These are phyloP conservation scores for Mycena belliarum DNA, from an alignment of 768 basidiomycete genomes.

Conservation along the genomic window DNA sequence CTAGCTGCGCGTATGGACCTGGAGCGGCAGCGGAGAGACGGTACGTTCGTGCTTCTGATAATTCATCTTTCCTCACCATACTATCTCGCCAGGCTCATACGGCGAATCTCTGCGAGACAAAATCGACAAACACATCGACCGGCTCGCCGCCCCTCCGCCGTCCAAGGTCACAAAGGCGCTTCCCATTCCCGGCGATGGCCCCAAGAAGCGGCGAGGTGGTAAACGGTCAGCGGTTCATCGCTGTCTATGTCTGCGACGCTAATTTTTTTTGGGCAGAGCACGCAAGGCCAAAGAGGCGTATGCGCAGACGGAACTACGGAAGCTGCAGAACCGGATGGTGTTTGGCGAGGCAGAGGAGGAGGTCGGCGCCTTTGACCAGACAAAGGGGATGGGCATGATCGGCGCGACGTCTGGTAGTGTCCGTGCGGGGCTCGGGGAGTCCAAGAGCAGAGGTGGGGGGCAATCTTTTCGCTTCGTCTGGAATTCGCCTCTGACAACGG, in stretches of 20 bases:
- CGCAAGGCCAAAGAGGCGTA: conserved; percentile 99
- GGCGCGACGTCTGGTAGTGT: conserved; percentile 86
- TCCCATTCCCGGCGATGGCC: conserved; percentile 92
- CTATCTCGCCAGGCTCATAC: conserved; percentile 57
- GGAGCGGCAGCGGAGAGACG: conserved; percentile 80
- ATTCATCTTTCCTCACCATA: background rate
- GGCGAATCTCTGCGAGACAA: conserved; percentile 81
- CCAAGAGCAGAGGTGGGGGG: conserved; percentile 89
- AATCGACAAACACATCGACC: conserved; percentile 90
- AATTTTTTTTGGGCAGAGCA: conserved; percentile 52
- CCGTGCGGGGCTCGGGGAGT: conserved; percentile 82
- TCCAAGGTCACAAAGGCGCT: conserved; percentile 91
- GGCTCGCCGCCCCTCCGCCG: conserved; percentile 91
- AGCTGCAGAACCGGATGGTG: conserved; percentile 94
- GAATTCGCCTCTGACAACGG: background rate
- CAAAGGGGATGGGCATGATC: conserved; percentile 98
- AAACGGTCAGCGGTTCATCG: conserved; percentile 62
- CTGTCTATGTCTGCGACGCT: background rate
- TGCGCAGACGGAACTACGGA: conserved; percentile 93
- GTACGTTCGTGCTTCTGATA: conserved; percentile 39
- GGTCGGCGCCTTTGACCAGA: conserved; percentile 94
- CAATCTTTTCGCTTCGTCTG: conserved; percentile 6
- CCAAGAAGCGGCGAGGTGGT: conserved; percentile 93
- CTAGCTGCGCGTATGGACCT: conserved; percentile 93
- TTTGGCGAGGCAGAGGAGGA: conserved; percentile 97